Conservation (phyloP, 495 filamentous ascomycete genomes). For the Penicilliopsis zonata region DNA sequence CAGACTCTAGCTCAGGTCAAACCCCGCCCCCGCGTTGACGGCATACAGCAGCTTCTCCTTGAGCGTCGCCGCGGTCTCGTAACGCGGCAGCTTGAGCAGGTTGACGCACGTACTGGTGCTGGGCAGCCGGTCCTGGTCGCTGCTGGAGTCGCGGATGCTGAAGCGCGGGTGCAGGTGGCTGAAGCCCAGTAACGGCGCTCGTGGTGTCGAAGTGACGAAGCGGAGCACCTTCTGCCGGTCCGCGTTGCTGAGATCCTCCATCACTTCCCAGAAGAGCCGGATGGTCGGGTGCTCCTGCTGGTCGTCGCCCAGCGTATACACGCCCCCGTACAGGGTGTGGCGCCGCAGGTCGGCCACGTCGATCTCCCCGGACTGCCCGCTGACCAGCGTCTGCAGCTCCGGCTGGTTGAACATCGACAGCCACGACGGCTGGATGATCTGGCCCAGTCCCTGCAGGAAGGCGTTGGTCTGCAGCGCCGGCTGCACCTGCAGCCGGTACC, state of each 20-base stretch:
- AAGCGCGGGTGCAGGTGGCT: conserved; percentile 75
- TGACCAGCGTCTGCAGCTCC: conserved; percentile 85
- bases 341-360: conserved; percentile 77
- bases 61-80: conserved; percentile 47
- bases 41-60: conserved; percentile 81
- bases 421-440: conserved; percentile 88
- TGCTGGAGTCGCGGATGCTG: conserved; percentile 77
- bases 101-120: conserved; percentile 98
- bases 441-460: conserved; percentile 72
- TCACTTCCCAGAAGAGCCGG: conserved; percentile 82
- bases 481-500: conserved; percentile 72
- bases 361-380: conserved; percentile 73
- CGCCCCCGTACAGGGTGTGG: conserved; percentile 78
- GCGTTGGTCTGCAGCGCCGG: conserved; percentile 67
- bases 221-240: conserved; percentile 81
- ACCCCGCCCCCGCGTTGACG: conserved; percentile 83
- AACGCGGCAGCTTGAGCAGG: conserved; percentile 83
- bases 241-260: conserved; percentile 58
- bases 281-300: conserved; percentile 74
- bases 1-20: conserved; percentile 65
- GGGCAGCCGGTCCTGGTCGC: conserved; percentile 68
- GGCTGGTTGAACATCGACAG: conserved; percentile 96
- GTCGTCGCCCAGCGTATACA: conserved; percentile 82
- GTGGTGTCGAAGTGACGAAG: conserved; percentile 88
- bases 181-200: conserved; percentile 89